phyloP scores from a whole-genome alignment of 179 eudicot species.

The Spinacia oleracea region DNA sequence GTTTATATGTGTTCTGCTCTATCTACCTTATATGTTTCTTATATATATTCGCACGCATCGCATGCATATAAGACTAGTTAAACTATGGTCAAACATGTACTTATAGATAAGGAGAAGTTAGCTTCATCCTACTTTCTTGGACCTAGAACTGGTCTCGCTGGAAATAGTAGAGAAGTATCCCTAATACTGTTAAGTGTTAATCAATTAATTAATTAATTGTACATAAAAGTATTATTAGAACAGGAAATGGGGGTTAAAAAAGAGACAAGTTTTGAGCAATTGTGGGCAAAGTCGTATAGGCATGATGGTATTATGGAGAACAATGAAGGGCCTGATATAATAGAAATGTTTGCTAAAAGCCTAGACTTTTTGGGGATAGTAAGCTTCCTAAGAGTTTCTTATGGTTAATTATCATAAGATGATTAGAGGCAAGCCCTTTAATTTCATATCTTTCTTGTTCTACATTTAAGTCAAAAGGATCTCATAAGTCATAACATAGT shows the following conservation, averaged over 20 bases:
- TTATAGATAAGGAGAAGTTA: neutral
- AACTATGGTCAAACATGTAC: too few species aligned
- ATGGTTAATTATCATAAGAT: neutral
- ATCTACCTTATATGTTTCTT: too few species aligned
- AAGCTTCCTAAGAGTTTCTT: conserved; percentile 12
- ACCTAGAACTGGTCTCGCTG: neutral
- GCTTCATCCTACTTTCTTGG: conserved; percentile 13
- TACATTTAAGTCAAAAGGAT: neutral
- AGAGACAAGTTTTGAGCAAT: conserved; percentile 1
- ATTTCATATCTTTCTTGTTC: neutral
- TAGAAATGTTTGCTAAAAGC: conserved; percentile 9
- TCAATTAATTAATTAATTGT: neutral
- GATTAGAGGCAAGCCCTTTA: neutral
- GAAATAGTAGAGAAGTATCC: conserved; percentile 1
- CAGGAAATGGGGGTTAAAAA: neutral
- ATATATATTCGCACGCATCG: too few species aligned
- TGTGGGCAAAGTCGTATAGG: neutral
- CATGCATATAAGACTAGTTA: too few species aligned
- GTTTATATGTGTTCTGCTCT: too few species aligned
- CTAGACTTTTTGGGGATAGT: neutral
- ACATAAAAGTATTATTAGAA: neutral
- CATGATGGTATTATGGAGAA: conserved; percentile 8
- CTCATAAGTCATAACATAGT: neutral
- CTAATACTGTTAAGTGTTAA: neutral
- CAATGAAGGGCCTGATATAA: neutral